These are phyloP conservation scores for Colletotrichum chlorophyti DNA, from an alignment of 2,329 filamentous ascomycete genomes.

Conservation along the genomic window DNA sequence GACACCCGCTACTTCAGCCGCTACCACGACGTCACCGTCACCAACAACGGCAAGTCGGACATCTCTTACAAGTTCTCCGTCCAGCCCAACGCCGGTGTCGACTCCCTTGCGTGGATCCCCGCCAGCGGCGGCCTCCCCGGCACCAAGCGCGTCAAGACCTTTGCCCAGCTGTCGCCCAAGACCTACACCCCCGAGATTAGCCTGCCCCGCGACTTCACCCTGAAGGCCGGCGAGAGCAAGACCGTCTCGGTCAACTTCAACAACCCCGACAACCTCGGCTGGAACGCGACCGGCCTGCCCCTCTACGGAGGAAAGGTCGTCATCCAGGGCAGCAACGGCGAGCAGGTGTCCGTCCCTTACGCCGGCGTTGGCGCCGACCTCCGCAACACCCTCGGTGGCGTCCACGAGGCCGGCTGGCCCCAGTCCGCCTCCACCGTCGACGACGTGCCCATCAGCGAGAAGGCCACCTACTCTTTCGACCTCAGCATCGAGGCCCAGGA, in stretches of 20 bases:
- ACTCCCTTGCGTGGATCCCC: slow-evolving; percentile 36
- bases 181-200: slow-evolving; percentile 25
- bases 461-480: slow-evolving; percentile 23
- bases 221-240: slow-evolving; percentile 36
- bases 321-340: slow-evolving; percentile 45
- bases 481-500: slow-evolving; percentile 29
- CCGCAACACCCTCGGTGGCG: slow-evolving; percentile 21
- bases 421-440: slow-evolving; percentile 10
- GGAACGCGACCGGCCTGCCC: slow-evolving; percentile 34
- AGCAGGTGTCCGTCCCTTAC: slow-evolving; percentile 50
- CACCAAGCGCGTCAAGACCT: slow-evolving; percentile 29
- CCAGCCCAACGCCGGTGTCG: slow-evolving; percentile 43
- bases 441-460: slow-evolving; percentile 18
- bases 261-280: slow-evolving; percentile 33
- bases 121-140: background rate
- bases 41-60: slow-evolving; percentile 42
- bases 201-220: slow-evolving; percentile 33
- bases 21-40: slow-evolving; percentile 38
- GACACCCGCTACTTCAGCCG: slow-evolving; percentile 49
- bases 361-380: slow-evolving; percentile 31
- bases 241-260: slow-evolving; percentile 36
- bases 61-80: slow-evolving; percentile 40
- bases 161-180: slow-evolving; percentile 33
- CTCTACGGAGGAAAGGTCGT: slow-evolving; percentile 44
- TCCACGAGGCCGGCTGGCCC: slow-evolving; percentile 28